Conservation (phyloP, 371 early-diverging fungal species). For the Parasitella parasitica region DNA sequence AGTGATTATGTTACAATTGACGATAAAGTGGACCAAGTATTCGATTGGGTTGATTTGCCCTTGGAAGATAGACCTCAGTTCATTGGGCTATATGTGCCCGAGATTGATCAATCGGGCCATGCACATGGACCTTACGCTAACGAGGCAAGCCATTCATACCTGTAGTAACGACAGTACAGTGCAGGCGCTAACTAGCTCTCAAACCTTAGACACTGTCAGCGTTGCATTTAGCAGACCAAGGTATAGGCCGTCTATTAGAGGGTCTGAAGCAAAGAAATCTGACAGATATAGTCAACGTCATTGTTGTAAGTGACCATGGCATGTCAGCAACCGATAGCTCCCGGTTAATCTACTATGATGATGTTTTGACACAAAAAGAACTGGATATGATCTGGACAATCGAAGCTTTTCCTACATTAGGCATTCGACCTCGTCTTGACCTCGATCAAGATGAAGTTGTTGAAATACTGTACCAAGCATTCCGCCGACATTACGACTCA, state of each 20-base stretch:
- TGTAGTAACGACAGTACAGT: too few relatives aligned
- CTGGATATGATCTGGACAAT: constrained; percentile 29
- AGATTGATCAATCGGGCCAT: constrained; percentile 87
- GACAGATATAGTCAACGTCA: constrained; percentile 73
- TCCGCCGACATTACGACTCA: constrained; percentile 26
- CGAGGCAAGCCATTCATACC: too few relatives aligned
- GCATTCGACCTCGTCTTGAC: constrained; percentile 42
- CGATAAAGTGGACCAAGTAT: constrained; percentile 63
- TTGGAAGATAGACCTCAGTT: constrained; percentile 71
- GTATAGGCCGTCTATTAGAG: constrained; percentile 61
- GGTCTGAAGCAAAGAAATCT: constrained; percentile 63
- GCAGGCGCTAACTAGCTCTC: constrained; percentile 46
- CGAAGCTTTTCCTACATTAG: constrained; percentile 38
- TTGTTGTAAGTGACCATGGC: constrained; percentile 94
- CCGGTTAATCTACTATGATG: constrained; percentile 72
- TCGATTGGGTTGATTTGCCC: constrained; percentile 83
- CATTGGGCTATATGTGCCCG: constrained; percentile 76
- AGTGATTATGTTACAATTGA: constrained; percentile 45
- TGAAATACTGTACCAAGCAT: constrained; percentile 35
- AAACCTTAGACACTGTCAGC: constrained; percentile 36
- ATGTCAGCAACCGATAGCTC: constrained; percentile 71
- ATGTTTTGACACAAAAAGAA: constrained; percentile 43
- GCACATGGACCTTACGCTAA: constrained; percentile 73
- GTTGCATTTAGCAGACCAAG: constrained; percentile 59
- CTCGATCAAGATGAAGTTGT: constrained; percentile 22